Base-by-base conservation (phyloP, 768 basidiomycete species). In the Suillus lakei region DNA sequence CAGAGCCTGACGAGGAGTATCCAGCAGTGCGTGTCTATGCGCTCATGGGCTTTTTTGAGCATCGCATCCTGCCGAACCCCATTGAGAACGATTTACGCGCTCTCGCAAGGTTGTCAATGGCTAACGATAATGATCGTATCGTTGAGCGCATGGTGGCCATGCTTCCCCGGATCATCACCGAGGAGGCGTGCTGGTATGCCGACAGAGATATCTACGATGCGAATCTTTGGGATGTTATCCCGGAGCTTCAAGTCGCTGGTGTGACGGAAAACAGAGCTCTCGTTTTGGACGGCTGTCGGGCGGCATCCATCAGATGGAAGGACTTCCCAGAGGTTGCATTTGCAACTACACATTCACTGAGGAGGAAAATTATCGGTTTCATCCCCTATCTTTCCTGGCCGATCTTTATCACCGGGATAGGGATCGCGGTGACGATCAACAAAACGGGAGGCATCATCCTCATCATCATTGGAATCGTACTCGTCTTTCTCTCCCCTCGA, bases 11-110 rank as follows among this genome's bases (percentile, higher is more conserved):
- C 18, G 44, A 34, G n/a, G 60, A 62, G 5, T 70, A 71, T 26
- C 38, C 61, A n/a, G 70, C 70, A 18, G 67, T 68, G 43, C 63
- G 56, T 4, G 69, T 70, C 1, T 71, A 71, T 21, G 70, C 70
- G n/a, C 51, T 70, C 36, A 68, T 71, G 70, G 70, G 70, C 9
- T 71, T 71, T 41, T 71, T 71, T 39, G 65, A 70, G 15, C 70
- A 66, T n/a, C 64, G 69, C 9, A 71, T 71, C 21, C 56, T 62
- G 51, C 69, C 70, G 0, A 64, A 56, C 36, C 53, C 34, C 6
- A 16, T 34, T 1, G 70, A 71, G 44, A 58, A 55, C 5, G 69
- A 68, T 15, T 30, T 66, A 3, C 65, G 50, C 3, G 70, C 70
- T 30, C 65, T 71, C 0, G 70, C 64, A 4, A 64, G 67, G 8